These are phyloP conservation scores for Eucalyptus victrix DNA, from an alignment of 345 rosid species.

Conservation along the genomic window DNA sequence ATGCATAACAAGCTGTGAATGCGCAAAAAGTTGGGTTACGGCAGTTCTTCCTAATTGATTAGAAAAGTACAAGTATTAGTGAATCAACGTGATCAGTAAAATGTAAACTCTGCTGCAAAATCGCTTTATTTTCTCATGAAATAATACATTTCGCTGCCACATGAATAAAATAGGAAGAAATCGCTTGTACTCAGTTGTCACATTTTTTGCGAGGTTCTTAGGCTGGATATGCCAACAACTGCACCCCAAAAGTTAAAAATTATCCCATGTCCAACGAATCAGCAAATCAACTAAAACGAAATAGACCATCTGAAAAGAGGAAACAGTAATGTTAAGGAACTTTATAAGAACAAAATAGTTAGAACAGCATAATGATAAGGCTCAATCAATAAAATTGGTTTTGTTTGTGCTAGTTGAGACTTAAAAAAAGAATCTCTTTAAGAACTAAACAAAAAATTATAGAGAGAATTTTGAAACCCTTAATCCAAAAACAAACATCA, in stretches of 20 bases:
- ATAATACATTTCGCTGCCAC: background rate
- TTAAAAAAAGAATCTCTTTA: rapidly evolving
- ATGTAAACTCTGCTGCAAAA: background rate
- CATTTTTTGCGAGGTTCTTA: conserved; percentile 86
- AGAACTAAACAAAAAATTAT: background rate
- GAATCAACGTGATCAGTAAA: too few relatives aligned
- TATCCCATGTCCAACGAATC: background rate
- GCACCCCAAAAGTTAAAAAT: background rate
- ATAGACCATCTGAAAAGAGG: background rate
- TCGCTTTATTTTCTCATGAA: background rate
- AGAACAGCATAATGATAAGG: background rate
- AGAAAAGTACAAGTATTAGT: background rate
- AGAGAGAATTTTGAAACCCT: background rate
- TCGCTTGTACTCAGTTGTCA: conserved; percentile 33
- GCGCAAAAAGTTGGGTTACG: too few relatives aligned
- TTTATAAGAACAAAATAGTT: background rate
- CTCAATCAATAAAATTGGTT: background rate
- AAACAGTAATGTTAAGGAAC: background rate
- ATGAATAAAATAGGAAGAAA: background rate
- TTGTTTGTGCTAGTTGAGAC: background rate
- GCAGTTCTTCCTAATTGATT: too few relatives aligned
- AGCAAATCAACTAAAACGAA: background rate
- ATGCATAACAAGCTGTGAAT: too few relatives aligned
- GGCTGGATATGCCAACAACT: conserved; percentile 95
- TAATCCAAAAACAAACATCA: background rate